Evolutionary conservation across 148 eudicot species (phyloP), one percentile per base, ranked within the genome.

Genomic region (Camellia japonica): DNA sequence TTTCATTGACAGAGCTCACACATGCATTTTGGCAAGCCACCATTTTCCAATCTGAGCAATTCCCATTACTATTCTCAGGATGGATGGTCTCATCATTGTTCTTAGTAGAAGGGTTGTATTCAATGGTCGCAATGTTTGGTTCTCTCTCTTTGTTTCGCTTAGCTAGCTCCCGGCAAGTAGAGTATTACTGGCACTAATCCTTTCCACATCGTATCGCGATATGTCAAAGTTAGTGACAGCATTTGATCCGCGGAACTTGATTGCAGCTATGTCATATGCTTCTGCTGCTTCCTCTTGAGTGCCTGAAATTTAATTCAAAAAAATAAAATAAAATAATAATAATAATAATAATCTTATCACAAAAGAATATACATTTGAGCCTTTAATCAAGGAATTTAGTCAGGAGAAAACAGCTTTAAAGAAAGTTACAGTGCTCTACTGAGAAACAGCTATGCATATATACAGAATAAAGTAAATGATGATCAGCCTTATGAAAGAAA

Each of bases 231-330:
- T 95, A 2, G 98, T 95, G 72, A 95, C 98, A 0, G 98, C 98
- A 59, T 83, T 89, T 9, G 68, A 80, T 6, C 98, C 98, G 6
- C 98, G 90, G 65, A 95, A 95, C 75, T 91, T 95, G 67, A 95
- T 93, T 5, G 98, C 98, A 5, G 98, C 98, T 10, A 95, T 82
- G 78, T 95, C 98, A 82, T 95, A 95, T n/a, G 98, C 97, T 78
- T 95, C 98, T 2, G 95, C 97, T 55, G 98, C 98, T 79, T 95
- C 98, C 78, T 95, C 98, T 76, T 95, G 98, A 3, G 98, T 93
- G 84, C 94, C 98, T 94, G 73, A 75, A 81, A 20, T 52, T 49
- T 43, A 6, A 59, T 43, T 18, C 23, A 64, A 7, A 10, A 16
- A 18, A 2, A 59, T 16, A 8, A 38, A 5, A 6, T 3, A 5